Evolutionary conservation across 305 asterid species (phyloP), one percentile per base, ranked within the genome.

Genomic region (Ruellia speciosa): DNA sequence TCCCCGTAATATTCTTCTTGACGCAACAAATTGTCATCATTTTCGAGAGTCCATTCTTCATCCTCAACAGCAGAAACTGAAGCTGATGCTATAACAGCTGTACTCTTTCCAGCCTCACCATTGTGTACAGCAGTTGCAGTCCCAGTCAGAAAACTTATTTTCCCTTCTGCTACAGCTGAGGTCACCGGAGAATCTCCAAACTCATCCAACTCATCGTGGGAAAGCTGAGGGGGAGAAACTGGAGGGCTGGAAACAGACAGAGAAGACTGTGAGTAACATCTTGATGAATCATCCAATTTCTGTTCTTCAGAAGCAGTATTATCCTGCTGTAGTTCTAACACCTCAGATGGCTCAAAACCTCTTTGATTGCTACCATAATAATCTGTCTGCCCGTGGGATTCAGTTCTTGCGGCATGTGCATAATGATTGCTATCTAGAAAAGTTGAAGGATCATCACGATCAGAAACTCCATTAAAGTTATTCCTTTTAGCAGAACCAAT

Each of bases 231-330:
- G 8, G 99, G 94, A 58, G 99, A 84, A 66, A 74, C 81, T 56
- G 97, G 99, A 15, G 96, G 99, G 70, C 97, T 93, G 66, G 97
- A 84, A 69, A 93, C 95, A 52, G 92, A 88, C n/a, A 93, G 72
- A 19, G 99, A 93, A 54, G 99, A 93, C 57, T 89, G 97, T 64
- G 99, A 93, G 48, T 92, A 97, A 73, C 95, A 86, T 69, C 88
- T 77, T n/a, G 82, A 60, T 41, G 77, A 70, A 56, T 52, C 45
- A 43, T 77, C 71, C 74, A 71, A 52, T 52, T 77, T 79, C 66
- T 54, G 84, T 65, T 71, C 79, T 66, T 76, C 87, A 67, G 72
- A 62, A 41, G 70, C 49, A 19, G 65, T 59, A 60, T 58, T 76
- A 59, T 80, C 94, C 60, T 67, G 75, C 51, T 61, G 79, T 48